Base-by-base conservation (phyloP, 139 green algal genomes). In the Coelastrella sp. region DNA sequence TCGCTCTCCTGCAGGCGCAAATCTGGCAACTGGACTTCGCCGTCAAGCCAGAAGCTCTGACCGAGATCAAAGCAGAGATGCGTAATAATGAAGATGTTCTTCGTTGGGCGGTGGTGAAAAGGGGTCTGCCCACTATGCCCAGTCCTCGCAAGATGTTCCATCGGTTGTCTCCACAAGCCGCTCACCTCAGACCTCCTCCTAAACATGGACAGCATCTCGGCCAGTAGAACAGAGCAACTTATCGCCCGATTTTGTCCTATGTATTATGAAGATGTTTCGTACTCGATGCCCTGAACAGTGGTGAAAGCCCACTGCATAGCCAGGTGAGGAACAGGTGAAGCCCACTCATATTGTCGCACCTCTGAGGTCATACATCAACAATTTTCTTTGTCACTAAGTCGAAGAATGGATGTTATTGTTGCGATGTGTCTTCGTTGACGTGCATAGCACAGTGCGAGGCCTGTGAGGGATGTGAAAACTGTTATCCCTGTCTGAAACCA, bases 1-100 rank as follows among this genome's bases (percentile, higher is more conserved):
- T 69, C 62, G 62, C 57, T 66, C 6, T 60, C 5, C 45, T 45
- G 72, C 89, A 96, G 90, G 93, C 95, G 0, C 77, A 89, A 23
- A 93, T 97, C 38, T 96, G 94, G 93, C 92, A 97, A 63, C 81
- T 97, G n/a, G 91, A 91, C 45, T 98, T 98, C 73, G 85, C 91
- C 1, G 84, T 88, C 4, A 80, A 30, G 0, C 83, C 92, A 0
- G 35, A 88, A 3, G 81, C 69, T 1, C 64, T 97, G 0, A 21
- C 53, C 3, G 88, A 94, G 5, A 35, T 98, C 1, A 77, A 96
- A 21, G 88, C 92, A 53, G 84, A 90, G 34, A 88, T 98, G 32
- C 85, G 90, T 34, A 67, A 96, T 19, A 89, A 95, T 40, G 91
- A 96, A 17, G 75, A 89, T 19, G 85, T 97, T 2, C 85, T 98